Percentiles rank a stretch among this genome's conserved stretches.
Evolutionary conservation across 352 stramenopile species (phyloP).

Genomic region (Globisporangium okanoganense): DNA sequence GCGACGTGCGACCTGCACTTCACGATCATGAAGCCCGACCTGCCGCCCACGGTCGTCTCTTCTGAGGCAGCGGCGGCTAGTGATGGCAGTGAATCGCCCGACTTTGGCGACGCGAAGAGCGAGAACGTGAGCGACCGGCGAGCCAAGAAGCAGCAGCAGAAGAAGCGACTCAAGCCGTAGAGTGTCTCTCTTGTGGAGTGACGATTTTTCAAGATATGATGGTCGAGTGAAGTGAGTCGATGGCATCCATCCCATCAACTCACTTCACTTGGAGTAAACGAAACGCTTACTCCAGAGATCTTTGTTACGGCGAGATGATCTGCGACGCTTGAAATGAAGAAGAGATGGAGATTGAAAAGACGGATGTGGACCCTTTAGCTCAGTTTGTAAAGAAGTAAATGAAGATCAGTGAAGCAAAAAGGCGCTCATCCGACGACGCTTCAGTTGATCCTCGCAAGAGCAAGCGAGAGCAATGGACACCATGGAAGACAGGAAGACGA

Average conservation of each 20-base stretch:
- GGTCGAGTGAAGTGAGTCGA: not conserved
- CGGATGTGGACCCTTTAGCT: no score
- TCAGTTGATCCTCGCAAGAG: no score
- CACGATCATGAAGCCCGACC: conserved; percentile 90
- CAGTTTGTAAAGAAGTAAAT: no score
- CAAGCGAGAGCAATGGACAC: not conserved
- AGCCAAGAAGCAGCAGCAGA: conserved; percentile 12
- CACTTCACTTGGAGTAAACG: no score
- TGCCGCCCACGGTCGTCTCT: conserved; percentile 6
- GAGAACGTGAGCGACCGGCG: conserved; percentile 6
- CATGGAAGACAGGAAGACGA: not conserved
- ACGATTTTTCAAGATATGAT: not conserved
- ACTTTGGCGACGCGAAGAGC: conserved; percentile 6
- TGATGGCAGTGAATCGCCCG: not conserved
- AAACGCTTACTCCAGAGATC: no score
- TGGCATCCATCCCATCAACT: no score
- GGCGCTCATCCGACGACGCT: no score
- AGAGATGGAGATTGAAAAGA: no score
- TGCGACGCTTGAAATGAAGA: not conserved
- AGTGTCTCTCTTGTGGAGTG: not conserved
- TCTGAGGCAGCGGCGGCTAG: not conserved
- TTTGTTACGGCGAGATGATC: no score
- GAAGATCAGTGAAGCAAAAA: not conserved
- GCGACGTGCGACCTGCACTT: conserved; percentile 91
- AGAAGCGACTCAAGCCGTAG: conserved; percentile 15